Conservation (phyloP, 352 stramenopile genomes). For the Pythium periplocum region DNA sequence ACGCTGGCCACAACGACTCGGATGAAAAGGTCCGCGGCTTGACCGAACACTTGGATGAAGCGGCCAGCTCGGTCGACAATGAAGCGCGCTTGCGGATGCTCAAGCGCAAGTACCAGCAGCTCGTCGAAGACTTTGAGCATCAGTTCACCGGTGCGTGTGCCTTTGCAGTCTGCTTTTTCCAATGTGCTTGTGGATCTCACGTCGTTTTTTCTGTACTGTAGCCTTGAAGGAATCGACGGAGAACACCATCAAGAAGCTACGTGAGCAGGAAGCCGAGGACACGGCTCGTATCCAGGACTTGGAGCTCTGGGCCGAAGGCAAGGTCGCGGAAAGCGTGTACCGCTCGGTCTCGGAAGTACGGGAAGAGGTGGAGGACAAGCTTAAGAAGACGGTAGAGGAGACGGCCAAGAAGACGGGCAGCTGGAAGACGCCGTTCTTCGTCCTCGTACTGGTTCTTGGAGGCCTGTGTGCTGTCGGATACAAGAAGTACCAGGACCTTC, state of each 20-base stretch:
- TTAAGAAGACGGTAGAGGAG: conserved; percentile 67
- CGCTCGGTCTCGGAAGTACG: conserved; percentile 54
- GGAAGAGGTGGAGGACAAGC: conserved; percentile 59
- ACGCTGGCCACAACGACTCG: conserved; percentile 36
- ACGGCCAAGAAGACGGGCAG: conserved; percentile 63
- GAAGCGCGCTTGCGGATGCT: conserved; percentile 60
- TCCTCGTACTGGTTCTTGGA: conserved; percentile 65
- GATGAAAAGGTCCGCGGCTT: conserved; percentile 63
- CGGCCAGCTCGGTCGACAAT: conserved; percentile 43
- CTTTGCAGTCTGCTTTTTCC: background rate
- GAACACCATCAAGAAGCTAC: conserved; percentile 79
- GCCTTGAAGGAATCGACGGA: conserved; percentile 77
- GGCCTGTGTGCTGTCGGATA: conserved; percentile 54
- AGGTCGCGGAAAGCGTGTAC: conserved; percentile 48
- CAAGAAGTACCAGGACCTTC: conserved; percentile 87
- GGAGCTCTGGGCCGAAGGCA: conserved; percentile 59
- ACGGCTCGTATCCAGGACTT: conserved; percentile 64
- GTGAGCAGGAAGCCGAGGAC: conserved; percentile 63
- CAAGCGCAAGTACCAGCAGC: conserved; percentile 73
- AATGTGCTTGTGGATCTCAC: background rate
- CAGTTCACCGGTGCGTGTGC: conserved; percentile 43
- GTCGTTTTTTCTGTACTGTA: background rate
- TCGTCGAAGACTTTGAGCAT: conserved; percentile 84
- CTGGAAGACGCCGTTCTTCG: conserved; percentile 82
- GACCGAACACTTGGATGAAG: conserved; percentile 43